Evolutionary conservation across 2,329 filamentous ascomycete genomes (phyloP).

Genomic region (Pyrenophora teres): DNA sequence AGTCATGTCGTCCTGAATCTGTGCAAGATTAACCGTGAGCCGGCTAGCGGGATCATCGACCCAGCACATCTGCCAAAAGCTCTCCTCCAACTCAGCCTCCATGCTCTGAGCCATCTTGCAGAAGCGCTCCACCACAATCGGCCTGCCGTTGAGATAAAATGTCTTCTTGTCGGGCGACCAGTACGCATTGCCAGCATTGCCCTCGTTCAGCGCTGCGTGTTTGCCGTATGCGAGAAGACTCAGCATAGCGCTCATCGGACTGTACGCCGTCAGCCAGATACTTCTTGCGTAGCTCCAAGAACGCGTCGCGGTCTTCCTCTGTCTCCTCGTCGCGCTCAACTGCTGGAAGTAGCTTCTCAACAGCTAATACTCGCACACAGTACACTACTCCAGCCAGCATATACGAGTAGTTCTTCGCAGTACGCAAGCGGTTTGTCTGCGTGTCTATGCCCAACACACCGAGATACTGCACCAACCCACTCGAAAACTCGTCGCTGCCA

Average conservation of each 20-base stretch:
- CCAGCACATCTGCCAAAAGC: constrained; percentile 23
- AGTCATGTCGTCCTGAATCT: constrained; percentile 21
- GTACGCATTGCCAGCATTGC: constrained; percentile 18
- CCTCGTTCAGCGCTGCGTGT: constrained; percentile 16
- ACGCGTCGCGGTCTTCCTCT: constrained; percentile 17
- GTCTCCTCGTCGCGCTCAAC: constrained; percentile 7
- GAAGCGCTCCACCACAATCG: constrained; percentile 22
- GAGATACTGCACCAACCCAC: background rate
- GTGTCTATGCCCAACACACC: constrained; percentile 1
- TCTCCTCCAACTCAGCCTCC: constrained; percentile 17
- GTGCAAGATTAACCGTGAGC: constrained; percentile 18
- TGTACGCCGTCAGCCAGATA: constrained; percentile 26
- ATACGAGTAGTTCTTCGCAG: constrained; percentile 19
- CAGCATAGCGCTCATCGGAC: constrained; percentile 25
- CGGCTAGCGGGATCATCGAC: constrained; percentile 8
- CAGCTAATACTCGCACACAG: constrained; percentile 18
- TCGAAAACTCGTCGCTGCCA: too few species aligned
- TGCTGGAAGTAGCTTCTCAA: constrained; percentile 20
- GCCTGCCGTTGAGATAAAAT: constrained; percentile 17
- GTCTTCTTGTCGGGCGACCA: constrained; percentile 20
- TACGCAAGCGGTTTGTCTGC: constrained; percentile 10
- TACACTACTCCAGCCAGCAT: constrained; percentile 23
- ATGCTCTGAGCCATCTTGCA: background rate
- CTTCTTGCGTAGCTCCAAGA: constrained; percentile 12
- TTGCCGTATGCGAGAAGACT: constrained; percentile 30